Evolutionary conservation across 306 rosid genomes (phyloP), one percentile per base, ranked within the genome.

Genomic region (Dalbergia cochinchinensis): DNA sequence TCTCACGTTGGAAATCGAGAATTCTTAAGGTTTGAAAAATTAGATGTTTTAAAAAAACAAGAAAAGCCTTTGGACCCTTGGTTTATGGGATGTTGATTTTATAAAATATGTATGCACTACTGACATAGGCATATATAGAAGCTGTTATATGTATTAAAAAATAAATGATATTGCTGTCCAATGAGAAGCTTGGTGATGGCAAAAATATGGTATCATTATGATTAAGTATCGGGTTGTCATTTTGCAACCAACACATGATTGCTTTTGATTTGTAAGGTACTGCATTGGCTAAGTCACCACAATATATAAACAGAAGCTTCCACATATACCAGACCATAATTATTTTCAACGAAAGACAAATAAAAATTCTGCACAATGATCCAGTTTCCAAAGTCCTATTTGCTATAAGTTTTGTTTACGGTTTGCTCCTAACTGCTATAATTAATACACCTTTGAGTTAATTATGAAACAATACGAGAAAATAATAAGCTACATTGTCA

Each of bases 221-320:
- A 80, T 73, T 10, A 54, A 65, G 69, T n/a, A n/a, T 75, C 50
- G 68, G 65, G 81, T 48, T 75, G 72, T 57, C 51, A 74, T 54
- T 59, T 69, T 37, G 73, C 63, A 60, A 59, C 42, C 73, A 59
- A 71, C 45, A 16, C 73, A 63, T 53, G 54, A 71, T 62, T 63
- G 65, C 20, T 39, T 14, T 44, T 70, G n/a, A 44, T 53, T 76
- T 20, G 22, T 69, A 12, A 42, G 62, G 37, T 8, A 65, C 26
- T 6, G 82, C 51, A 55, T 42, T 42, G 74, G 4, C 4, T 33
- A 37, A n/a, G 76, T 58, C 31, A 44, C 50, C 39, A 59, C 61
- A 45, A 68, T 18, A 18, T 4, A 57, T 20, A 55, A 63, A 54
- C 58, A 67, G 19, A 67, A 78, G 14, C 11, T 35, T 77, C 20